Evolutionary conservation across 2,329 filamentous ascomycete species (phyloP).

Genomic region (Hirsutella rhossiliensis): DNA sequence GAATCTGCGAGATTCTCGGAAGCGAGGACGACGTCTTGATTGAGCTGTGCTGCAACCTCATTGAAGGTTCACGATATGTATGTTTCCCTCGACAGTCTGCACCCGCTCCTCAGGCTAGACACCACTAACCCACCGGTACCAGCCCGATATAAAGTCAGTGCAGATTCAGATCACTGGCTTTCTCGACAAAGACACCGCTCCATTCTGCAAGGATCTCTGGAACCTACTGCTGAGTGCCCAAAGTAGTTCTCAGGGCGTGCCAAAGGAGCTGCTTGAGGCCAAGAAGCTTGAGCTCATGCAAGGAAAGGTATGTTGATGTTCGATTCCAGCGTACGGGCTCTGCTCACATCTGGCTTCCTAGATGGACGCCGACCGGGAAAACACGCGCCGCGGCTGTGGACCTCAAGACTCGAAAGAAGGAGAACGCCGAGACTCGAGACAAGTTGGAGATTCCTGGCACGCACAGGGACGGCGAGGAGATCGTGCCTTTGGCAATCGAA

Average conservation of each 20-base stretch:
- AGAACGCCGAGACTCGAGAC: slow-evolving; percentile 43
- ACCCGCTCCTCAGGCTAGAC: background rate
- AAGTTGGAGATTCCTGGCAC: slow-evolving; percentile 41
- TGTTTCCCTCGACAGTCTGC: slow-evolving; percentile 1
- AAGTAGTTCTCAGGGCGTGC: slow-evolving; percentile 76
- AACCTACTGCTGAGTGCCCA: slow-evolving; percentile 84
- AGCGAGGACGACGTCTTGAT: slow-evolving; percentile 93
- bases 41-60: slow-evolving; percentile 61
- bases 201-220: slow-evolving; percentile 93
- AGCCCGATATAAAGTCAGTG: slow-evolving; percentile 93
- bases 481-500: slow-evolving; percentile 31
- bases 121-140: slow-evolving; percentile 11
- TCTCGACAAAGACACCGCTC: slow-evolving; percentile 78
- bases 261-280: slow-evolving; percentile 85
- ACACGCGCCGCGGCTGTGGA: slow-evolving; percentile 56
- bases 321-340: background rate
- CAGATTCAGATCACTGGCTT: slow-evolving; percentile 95
- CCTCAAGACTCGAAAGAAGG: slow-evolving; percentile 55
- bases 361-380: slow-evolving; percentile 73
- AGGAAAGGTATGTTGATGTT: slow-evolving; percentile 59
- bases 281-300: slow-evolving; percentile 93
- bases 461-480: slow-evolving; percentile 40
- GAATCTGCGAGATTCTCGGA: slow-evolving; percentile 78
- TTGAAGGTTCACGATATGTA: slow-evolving; percentile 67
- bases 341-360: slow-evolving; percentile 20